phyloP scores from a whole-genome alignment of 2,329 filamentous ascomycete species.

The Pseudocercospora eumusae region DNA sequence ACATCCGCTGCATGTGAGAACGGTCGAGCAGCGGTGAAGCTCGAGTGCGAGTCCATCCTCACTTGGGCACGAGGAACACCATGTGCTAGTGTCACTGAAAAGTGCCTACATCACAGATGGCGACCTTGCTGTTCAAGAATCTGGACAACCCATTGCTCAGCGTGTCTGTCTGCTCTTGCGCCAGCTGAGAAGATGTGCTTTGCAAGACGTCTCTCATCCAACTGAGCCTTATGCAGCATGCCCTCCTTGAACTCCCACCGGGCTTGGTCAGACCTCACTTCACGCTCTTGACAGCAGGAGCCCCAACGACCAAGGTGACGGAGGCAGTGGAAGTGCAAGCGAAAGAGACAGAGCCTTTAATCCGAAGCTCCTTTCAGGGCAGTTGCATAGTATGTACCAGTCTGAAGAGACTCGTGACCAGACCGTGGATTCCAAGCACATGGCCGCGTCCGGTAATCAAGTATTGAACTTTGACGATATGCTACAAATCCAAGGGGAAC shows the following conservation, averaged over 20 bases:
- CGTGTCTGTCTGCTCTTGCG: neutral
- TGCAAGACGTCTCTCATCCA: too few species aligned
- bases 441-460: neutral
- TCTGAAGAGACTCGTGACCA: neutral
- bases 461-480: neutral
- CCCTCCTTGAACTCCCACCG: neutral
- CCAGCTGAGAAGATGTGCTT: neutral
- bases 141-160: neutral
- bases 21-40: slow-evolving; percentile 1
- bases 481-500: neutral
- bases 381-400: too few species aligned
- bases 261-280: neutral
- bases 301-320: neutral
- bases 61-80: neutral
- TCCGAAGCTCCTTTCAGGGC: neutral
- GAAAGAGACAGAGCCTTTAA: neutral
- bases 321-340: neutral
- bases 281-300: neutral
- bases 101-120: neutral
- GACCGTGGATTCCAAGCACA: neutral
- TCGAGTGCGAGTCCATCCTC: slow-evolving; percentile 1
- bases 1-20: slow-evolving; percentile 7
- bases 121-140: neutral
- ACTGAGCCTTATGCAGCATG: neutral
- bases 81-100: neutral